Evolutionary conservation across 306 rosid genomes (phyloP).

Genomic region (Inga laurina): DNA sequence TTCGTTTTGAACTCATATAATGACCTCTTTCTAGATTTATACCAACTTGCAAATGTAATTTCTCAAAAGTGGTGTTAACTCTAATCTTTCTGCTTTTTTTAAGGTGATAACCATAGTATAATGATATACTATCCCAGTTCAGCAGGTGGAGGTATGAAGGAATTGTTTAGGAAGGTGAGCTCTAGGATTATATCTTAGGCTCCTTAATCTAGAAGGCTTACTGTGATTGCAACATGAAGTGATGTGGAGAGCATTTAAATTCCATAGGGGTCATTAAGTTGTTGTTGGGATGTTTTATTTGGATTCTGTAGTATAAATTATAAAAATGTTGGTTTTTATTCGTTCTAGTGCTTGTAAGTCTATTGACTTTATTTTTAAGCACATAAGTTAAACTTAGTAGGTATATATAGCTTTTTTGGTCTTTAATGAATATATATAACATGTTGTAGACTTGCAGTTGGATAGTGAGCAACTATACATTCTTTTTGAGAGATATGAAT

Average conservation of each 20-base stretch:
- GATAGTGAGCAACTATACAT: conserved; percentile 25
- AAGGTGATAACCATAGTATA: conserved; percentile 96
- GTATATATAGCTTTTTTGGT: conserved; percentile 4
- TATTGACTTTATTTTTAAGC: conserved; percentile 22
- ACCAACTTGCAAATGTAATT: conserved; percentile 28
- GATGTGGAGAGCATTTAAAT: conserved; percentile 26
- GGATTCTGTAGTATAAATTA: conserved; percentile 19
- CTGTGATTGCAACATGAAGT: conserved; percentile 19
- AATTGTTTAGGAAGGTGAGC: conserved; percentile 94
- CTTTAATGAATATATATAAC: conserved; percentile 28
- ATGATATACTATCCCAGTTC: conserved; percentile 99
- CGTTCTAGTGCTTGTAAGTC: conserved; percentile 14
- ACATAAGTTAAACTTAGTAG: conserved; percentile 23
- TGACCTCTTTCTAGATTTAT: neutral
- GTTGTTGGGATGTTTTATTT: conserved; percentile 28
- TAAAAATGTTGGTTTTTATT: conserved; percentile 22
- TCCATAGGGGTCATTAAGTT: conserved; percentile 22
- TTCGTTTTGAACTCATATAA: neutral
- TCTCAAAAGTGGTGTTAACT: conserved; percentile 43
- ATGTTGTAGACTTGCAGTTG: conserved; percentile 14
- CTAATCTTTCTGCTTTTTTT: conserved; percentile 29
- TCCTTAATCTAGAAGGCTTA: conserved; percentile 29
- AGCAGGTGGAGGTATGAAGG: conserved; percentile 99
- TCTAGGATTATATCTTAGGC: conserved; percentile 31
- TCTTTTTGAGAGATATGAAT: conserved; percentile 11